A percentile compares a stretch with the other conserved stretches of the same genome.
Conservation (phyloP, 192 early-diverging fungal species). For the Entomortierella lignicola region DNA sequence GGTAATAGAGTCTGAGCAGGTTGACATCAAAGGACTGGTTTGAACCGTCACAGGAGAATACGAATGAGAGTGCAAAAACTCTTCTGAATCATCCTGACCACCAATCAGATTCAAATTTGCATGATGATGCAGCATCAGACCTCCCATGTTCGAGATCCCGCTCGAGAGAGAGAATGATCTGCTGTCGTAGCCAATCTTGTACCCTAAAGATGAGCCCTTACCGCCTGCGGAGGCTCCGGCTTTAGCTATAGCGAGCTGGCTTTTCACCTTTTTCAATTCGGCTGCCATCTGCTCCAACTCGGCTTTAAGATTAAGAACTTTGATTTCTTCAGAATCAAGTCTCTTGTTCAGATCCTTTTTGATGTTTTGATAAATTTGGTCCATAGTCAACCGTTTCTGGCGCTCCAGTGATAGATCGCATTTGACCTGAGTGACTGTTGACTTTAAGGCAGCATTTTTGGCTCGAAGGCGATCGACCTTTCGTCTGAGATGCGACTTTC, state of each 20-base stretch:
- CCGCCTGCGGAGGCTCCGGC: background rate
- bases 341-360: constrained; percentile 27
- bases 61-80: constrained; percentile 19
- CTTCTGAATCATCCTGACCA: constrained; percentile 41
- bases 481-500: constrained; percentile 16
- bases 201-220: background rate
- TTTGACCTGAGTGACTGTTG: constrained; percentile 19
- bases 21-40: background rate
- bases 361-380: constrained; percentile 34
- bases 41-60: constrained; percentile 12
- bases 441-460: constrained; percentile 27
- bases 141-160: constrained; percentile 25
- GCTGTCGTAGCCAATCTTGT: constrained; percentile 32
- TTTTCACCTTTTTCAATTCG: constrained; percentile 30
- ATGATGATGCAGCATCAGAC: constrained; percentile 9
- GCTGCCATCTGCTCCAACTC: constrained; percentile 23
- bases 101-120: constrained; percentile 13
- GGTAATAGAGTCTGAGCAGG: background rate
- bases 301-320: constrained; percentile 16
- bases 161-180: constrained; percentile 26
- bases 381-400: constrained; percentile 24
- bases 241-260: constrained; percentile 1
- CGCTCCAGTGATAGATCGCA: constrained; percentile 37
- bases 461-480: constrained; percentile 25
- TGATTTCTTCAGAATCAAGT: constrained; percentile 31